Evolutionary conservation across 352 stramenopile species (phyloP).

Genomic region (Globisporangium lucens): DNA sequence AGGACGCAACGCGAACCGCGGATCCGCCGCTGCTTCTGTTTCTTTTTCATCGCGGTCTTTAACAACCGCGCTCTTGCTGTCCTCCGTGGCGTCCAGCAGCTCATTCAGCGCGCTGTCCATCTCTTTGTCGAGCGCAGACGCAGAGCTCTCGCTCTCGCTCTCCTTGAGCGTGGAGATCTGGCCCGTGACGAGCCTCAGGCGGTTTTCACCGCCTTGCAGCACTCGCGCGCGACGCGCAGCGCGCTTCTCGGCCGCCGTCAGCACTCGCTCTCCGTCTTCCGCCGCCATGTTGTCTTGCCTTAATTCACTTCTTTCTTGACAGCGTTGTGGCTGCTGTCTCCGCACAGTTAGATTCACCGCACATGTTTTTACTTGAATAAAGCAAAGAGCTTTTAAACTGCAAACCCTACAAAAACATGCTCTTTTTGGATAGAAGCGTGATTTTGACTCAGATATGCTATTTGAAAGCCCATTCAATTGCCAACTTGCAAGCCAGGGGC

Average conservation of each 20-base stretch:
- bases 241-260: constrained; percentile 60
- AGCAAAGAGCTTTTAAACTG: background rate
- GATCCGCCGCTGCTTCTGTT: constrained; percentile 6
- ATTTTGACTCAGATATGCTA: background rate
- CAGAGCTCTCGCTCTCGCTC: background rate
- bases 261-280: constrained; percentile 7
- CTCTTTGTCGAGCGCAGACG: constrained; percentile 15
- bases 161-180: constrained; percentile 57
- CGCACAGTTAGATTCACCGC: background rate
- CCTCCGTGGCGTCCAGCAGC: constrained; percentile 39
- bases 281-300: background rate
- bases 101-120: constrained; percentile 33
- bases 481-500: background rate
- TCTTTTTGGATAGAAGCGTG: background rate
- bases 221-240: constrained; percentile 60
- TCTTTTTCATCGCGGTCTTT: constrained; percentile 4
- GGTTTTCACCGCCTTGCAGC: constrained; percentile 53
- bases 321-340: background rate
- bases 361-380: background rate
- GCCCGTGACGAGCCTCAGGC: constrained; percentile 65
- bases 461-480: background rate
- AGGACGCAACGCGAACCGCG: constrained; percentile 46
- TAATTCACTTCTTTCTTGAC: background rate
- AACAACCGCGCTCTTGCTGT: constrained; percentile 29
- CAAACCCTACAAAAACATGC: background rate